These are phyloP conservation scores for Porcisia hertigi DNA, from an alignment of 208 protist species.

Conservation along the genomic window DNA sequence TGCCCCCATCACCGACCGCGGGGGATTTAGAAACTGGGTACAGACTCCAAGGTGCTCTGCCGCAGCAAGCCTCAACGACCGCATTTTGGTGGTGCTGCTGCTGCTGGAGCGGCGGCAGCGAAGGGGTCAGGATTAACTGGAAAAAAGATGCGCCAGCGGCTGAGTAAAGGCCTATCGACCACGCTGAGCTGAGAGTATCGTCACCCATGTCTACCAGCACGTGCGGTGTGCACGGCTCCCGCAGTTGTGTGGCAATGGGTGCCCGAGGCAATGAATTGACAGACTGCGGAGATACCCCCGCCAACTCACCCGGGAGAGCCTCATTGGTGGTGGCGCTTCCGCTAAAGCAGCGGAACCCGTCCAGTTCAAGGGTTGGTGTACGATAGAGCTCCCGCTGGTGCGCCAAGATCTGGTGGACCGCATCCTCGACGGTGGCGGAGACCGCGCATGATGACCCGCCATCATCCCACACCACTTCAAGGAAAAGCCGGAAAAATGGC, in stretches of 20 bases:
- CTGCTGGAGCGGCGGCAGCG: neutral
- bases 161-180: conserved; percentile 14
- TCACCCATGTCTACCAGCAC: conserved; percentile 5
- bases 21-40: neutral
- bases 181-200: conserved; percentile 7
- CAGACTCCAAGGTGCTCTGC: neutral
- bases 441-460: neutral
- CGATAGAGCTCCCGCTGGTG: conserved; percentile 16
- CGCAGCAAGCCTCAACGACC: neutral
- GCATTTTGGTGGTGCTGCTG: neutral
- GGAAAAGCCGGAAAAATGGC: conserved; percentile 17
- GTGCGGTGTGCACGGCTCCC: conserved; percentile 22
- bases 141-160: conserved; percentile 10
- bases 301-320: neutral
- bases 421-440: neutral
- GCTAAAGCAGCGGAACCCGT: conserved; percentile 16
- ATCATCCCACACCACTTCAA: conserved; percentile 19
- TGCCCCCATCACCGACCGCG: neutral
- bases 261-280: neutral
- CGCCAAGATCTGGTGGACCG: neutral
- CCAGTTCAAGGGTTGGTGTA: conserved; percentile 17
- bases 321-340: neutral
- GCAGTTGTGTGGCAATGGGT: neutral
- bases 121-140: conserved; percentile 9
- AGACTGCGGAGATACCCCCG: neutral